A percentile compares a stretch with the other conserved stretches of the same genome.
Evolutionary conservation across 768 basidiomycete genomes (phyloP).

Genomic region (Mycena vulgaris): DNA sequence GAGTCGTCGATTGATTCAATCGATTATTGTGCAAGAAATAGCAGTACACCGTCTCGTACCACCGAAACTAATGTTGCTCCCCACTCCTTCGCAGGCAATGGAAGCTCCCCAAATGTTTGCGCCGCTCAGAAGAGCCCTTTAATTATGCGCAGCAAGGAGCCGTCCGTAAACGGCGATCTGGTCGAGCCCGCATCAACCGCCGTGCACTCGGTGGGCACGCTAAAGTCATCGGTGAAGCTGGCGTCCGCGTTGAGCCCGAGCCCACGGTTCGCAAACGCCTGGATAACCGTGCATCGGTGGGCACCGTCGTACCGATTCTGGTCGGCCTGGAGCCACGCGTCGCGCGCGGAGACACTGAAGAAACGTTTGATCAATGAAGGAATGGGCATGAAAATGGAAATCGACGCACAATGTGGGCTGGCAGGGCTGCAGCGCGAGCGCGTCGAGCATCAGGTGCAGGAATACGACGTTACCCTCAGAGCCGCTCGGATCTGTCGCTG

Average conservation of each 20-base stretch:
- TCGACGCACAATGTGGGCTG: slow-evolving; percentile 29
- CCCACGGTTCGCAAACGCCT: slow-evolving; percentile 52
- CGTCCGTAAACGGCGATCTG: no score
- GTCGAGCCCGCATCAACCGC: no score
- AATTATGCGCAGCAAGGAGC: no score
- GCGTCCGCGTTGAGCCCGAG: slow-evolving; percentile 49
- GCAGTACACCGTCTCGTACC: no score
- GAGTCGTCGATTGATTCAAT: no score
- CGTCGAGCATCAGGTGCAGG: slow-evolving; percentile 53
- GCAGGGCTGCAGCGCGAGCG: slow-evolving; percentile 25
- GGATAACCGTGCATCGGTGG: slow-evolving; percentile 51
- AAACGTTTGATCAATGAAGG: background rate
- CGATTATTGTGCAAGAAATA: no score
- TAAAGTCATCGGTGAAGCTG: slow-evolving; percentile 46
- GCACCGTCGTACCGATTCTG: slow-evolving; percentile 50
- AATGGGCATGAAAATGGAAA: no score
- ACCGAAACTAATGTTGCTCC: no score
- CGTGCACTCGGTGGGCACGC: slow-evolving; percentile 48
- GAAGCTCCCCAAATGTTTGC: no score
- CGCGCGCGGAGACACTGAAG: slow-evolving; percentile 42
- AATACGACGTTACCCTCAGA: slow-evolving; percentile 50
- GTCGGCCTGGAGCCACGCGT: slow-evolving; percentile 54
- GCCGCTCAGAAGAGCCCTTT: no score
- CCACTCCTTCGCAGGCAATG: no score
- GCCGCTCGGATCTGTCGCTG: slow-evolving; percentile 43